A percentile compares a stretch with the other conserved stretches of the same genome.
Conservation (phyloP, 1,284 basidiomycete genomes). For the Fomitopsis pinicola region DNA sequence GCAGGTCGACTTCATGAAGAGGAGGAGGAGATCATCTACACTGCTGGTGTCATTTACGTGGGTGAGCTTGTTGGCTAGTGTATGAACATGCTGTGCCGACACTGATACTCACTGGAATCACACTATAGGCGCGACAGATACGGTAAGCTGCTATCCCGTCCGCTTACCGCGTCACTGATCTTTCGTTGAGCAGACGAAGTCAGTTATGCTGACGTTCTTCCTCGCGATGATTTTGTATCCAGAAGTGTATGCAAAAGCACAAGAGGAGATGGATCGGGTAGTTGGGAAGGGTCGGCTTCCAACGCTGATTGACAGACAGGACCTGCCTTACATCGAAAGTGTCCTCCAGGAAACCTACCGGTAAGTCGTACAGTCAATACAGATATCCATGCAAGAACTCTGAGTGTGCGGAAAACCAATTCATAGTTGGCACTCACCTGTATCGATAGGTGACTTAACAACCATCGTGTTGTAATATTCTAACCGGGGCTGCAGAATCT, state of each 20-base stretch:
- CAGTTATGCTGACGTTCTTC: conserved; percentile 27
- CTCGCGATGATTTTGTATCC: conserved; percentile 50
- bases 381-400: neutral
- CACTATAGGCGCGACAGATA: neutral
- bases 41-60: neutral
- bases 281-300: conserved; percentile 44
- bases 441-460: neutral
- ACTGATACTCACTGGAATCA: neutral
- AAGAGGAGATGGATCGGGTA: conserved; percentile 26
- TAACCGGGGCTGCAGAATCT: conserved; percentile 9
- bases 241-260: conserved; percentile 43
- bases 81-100: too few species aligned
- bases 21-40: neutral
- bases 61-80: neutral
- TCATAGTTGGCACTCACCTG: neutral
- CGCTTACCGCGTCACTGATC: too few species aligned
- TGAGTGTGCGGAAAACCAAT: neutral
- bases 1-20: neutral
- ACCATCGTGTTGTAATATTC: neutral
- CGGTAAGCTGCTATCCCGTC: neutral
- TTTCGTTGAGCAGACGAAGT: neutral
- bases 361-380: conserved; percentile 21
- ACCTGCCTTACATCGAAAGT: conserved; percentile 50
- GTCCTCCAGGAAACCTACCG: conserved; percentile 46
- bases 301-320: conserved; percentile 40